Evolutionary conservation across 345 rosid genomes (phyloP).

Genomic region (Dovyalis caffra): DNA sequence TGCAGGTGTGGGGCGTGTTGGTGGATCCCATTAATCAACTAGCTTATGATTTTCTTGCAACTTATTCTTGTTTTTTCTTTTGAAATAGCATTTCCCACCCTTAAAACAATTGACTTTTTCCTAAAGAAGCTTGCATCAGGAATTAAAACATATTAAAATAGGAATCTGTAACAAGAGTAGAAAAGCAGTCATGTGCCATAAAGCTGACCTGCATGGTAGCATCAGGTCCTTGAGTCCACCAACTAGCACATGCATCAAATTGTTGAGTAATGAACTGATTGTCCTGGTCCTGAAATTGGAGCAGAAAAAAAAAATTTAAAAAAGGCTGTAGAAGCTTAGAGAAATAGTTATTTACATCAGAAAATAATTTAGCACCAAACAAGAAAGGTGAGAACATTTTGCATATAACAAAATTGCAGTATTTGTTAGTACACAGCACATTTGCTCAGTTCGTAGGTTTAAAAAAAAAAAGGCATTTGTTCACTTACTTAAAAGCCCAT

Average conservation of each 20-base stretch:
- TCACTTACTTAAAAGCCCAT: too few species aligned
- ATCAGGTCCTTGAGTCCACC: constrained; percentile 99
- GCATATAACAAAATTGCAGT: background rate
- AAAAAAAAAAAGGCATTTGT: too few species aligned
- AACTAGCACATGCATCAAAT: constrained; percentile 99
- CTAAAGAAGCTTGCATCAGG: background rate
- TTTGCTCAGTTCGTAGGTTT: too few species aligned
- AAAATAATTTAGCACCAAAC: constrained; percentile 1
- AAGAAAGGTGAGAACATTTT: background rate
- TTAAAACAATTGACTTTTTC: background rate
- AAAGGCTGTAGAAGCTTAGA: background rate
- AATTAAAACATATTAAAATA: background rate
- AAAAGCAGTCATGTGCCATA: constrained; percentile 14
- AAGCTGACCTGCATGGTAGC: constrained; percentile 78
- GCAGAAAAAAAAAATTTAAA: background rate
- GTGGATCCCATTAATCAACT: background rate
- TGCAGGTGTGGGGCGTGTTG: too few species aligned
- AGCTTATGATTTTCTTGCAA: too few species aligned
- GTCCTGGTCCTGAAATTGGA: constrained; percentile 36
- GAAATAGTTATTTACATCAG: background rate
- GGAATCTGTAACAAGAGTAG: background rate
- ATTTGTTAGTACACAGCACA: too few species aligned
- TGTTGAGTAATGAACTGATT: constrained; percentile 55
- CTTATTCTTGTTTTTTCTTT: background rate
- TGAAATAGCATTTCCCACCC: background rate